Base-by-base conservation (phyloP, 2,329 filamentous ascomycete genomes). In the Beauveria sp. region DNA sequence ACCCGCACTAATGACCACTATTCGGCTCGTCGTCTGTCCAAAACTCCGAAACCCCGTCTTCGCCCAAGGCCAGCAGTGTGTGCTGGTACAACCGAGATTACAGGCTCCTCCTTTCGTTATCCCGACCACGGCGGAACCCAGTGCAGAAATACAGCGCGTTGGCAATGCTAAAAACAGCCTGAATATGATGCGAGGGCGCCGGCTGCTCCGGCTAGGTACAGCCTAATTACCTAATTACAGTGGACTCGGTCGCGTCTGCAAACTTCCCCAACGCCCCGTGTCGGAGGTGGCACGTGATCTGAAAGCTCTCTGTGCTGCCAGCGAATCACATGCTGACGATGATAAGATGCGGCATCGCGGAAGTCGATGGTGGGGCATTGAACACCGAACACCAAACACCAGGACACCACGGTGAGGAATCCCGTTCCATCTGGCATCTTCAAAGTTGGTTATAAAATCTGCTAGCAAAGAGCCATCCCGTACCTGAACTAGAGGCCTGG, bases 291-390 rank as follows among this genome's bases (percentile, higher is more conserved):
- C 51, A 58, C 55, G 55, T 58, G 55, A 58, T 24, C 28, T 12
- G 20, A 7, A 57, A 18, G 18, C 6, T 18, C 10, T 57, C 28
- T 22, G 9, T 5, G 40, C 53, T 20, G 40, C 65, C 67, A 68
- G 67, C 68, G 66, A 69, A 72, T 74, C 72, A 74, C 72, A 74
- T 73, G 71, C 55, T 57, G 55, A 10, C 28, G 55, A 57, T 57
- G 55, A 26, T 31, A n/a, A 48, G 54, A 46, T 57, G 43, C 54
- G 48, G 16, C 42, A 48, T 28, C 54, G 42, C 26, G 28, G 26
- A 34, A 48, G n/a, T 45, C 48, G 42, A 31, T 16, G 42, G 40
- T 14, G 34, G 34, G 34, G 5, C 34, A 31, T 9, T 31, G 9
- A 31, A 31, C 31, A 38, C 34, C 34, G 5, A 38, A 38, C 34